A percentile compares a stretch with the other conserved stretches of the same genome.
Conservation (phyloP, 176 grass and related monocot species). For the Urochloa ruziziensis region DNA sequence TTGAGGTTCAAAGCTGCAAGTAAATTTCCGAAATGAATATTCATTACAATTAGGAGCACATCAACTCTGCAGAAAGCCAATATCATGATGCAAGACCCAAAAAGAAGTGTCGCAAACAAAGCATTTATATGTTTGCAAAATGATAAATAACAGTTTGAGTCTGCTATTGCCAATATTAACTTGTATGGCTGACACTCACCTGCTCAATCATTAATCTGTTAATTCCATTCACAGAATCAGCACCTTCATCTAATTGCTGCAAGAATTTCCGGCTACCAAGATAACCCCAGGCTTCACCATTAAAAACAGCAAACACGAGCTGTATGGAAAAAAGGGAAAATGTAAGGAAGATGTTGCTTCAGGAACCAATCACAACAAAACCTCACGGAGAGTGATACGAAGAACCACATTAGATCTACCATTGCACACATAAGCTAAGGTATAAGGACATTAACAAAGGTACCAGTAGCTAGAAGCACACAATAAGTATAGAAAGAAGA, state of each 20-base stretch:
- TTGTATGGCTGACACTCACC: constrained; percentile 40
- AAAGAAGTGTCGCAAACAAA: background rate
- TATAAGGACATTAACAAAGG: background rate
- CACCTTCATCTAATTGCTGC: constrained; percentile 67
- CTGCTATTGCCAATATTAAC: background rate
- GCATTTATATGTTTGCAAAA: background rate
- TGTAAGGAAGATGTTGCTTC: constrained; percentile 20
- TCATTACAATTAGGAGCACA: background rate
- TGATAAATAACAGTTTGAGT: background rate
- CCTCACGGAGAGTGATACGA: background rate
- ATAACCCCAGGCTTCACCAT: constrained; percentile 97
- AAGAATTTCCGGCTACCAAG: constrained; percentile 93
- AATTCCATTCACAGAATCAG: constrained; percentile 77
- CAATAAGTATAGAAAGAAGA: constrained; percentile 1
- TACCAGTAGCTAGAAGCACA: background rate
- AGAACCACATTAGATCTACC: constrained; percentile 27
- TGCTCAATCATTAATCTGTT: constrained; percentile 75
- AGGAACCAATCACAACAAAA: constrained; percentile 28
- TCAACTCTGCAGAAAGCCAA: constrained; percentile 20
- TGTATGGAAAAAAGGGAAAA: constrained; percentile 30
- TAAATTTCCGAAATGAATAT: constrained; percentile 17
- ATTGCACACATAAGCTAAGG: background rate
- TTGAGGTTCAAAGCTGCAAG: background rate
- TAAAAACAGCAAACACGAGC: constrained; percentile 87
- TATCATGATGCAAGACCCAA: background rate